Conservation (phyloP, 306 rosid species). For the Fragaria nilgerrensis region DNA sequence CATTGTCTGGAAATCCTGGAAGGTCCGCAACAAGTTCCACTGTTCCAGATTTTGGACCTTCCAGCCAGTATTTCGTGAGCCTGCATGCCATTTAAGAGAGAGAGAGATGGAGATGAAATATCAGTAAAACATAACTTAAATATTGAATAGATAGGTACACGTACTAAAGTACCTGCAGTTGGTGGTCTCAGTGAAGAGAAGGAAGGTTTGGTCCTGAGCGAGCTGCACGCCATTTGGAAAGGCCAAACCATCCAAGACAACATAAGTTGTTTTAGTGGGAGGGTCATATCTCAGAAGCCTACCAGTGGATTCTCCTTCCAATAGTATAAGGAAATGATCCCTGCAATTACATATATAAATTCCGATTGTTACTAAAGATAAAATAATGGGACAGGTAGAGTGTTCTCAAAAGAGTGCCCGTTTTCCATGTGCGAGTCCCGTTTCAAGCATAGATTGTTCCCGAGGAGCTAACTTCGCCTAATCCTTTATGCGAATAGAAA, state of each 20-base stretch:
- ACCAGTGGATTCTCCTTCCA: conserved; percentile 94
- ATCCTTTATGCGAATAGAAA: background rate
- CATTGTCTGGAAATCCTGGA: conserved; percentile 92
- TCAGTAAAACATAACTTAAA: background rate
- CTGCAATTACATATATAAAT: conserved; percentile 29
- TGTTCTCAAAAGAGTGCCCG: background rate
- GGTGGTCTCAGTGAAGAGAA: conserved; percentile 81
- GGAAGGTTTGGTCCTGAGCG: conserved; percentile 65
- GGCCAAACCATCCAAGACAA: conserved; percentile 85
- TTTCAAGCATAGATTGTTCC: background rate
- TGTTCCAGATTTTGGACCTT: conserved; percentile 48
- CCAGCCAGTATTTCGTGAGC: conserved; percentile 67
- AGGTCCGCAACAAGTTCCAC: conserved; percentile 57
- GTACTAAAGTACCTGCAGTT: conserved; percentile 68
- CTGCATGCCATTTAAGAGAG: conserved; percentile 27
- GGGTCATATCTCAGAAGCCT: conserved; percentile 93
- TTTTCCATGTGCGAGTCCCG: background rate
- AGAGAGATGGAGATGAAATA: background rate
- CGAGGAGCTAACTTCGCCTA: background rate
- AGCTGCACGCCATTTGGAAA: conserved; percentile 90
- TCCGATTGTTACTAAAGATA: background rate
- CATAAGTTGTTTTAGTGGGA: conserved; percentile 69
- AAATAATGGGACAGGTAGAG: background rate
- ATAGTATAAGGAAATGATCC: conserved; percentile 65
- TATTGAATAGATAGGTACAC: background rate